Evolutionary conservation across 1,284 basidiomycete genomes (phyloP).

Genomic region (Cutaneotrichosporon sp.): DNA sequence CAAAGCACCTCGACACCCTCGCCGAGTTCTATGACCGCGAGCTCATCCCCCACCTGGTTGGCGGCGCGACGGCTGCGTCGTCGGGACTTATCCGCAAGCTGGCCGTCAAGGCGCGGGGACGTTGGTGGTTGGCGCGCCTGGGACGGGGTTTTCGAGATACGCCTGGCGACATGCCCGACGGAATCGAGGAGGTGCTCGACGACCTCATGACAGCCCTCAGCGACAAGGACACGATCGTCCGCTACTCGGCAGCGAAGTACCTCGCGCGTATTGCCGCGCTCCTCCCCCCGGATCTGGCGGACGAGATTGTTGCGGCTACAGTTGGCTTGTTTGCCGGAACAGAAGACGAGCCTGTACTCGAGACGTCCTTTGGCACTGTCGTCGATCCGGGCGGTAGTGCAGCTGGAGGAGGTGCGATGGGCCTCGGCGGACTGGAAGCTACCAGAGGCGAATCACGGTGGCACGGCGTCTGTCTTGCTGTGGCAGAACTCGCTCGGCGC

Average conservation of each 20-base stretch:
- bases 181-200: constrained; percentile 70
- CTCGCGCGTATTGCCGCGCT: constrained; percentile 78
- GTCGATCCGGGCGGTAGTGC: constrained; percentile 55
- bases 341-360: constrained; percentile 41
- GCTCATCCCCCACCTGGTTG: constrained; percentile 38
- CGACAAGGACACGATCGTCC: constrained; percentile 92
- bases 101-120: constrained; percentile 42
- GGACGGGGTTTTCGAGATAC: constrained; percentile 12
- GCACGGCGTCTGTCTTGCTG: constrained; percentile 90
- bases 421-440: constrained; percentile 54
- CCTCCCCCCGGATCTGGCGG: constrained; percentile 67
- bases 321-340: constrained; percentile 59
- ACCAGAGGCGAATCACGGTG: constrained; percentile 79
- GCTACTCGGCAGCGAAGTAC: constrained; percentile 93
- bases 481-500: constrained; percentile 85
- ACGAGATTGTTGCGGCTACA: constrained; percentile 76
- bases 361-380: constrained; percentile 33
- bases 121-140: constrained; percentile 44
- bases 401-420: constrained; percentile 57
- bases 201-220: constrained; percentile 69
- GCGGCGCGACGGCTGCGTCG: constrained; percentile 34
- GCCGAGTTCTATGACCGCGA: constrained; percentile 25
- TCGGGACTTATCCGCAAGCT: constrained; percentile 45
- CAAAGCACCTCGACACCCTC: constrained; percentile 34
- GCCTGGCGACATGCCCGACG: constrained; percentile 71